Evolutionary conservation across 805 yeast genomes (phyloP).

Genomic region (Barnettozyma wickerhamii): DNA sequence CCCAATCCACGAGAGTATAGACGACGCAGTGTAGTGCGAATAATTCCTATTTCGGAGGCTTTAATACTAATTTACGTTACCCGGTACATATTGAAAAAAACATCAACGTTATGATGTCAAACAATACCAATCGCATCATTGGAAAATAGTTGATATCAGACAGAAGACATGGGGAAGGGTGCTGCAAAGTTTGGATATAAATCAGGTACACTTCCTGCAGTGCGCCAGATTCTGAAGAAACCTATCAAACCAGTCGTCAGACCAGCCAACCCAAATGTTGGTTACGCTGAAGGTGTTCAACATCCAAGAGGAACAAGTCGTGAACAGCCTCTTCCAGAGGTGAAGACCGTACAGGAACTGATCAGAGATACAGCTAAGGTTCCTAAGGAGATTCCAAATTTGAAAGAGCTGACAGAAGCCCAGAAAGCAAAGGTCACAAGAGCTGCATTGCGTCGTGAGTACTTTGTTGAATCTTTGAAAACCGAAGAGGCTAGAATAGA

Average conservation of each 20-base stretch:
- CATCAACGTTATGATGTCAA: too few relatives aligned
- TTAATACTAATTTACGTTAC: slow-evolving; percentile 3
- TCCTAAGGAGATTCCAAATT: slow-evolving; percentile 33
- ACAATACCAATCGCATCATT: neutral
- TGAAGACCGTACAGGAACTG: slow-evolving; percentile 55
- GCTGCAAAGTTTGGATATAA: slow-evolving; percentile 47
- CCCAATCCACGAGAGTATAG: too few relatives aligned
- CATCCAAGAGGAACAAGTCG: slow-evolving; percentile 64
- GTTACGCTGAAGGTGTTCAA: slow-evolving; percentile 67
- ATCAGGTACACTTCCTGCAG: slow-evolving; percentile 78
- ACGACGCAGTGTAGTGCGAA: too few relatives aligned
- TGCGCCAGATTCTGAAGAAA: slow-evolving; percentile 70
- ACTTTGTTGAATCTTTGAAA: slow-evolving; percentile 52
- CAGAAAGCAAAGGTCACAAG: slow-evolving; percentile 28
- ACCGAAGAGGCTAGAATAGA: slow-evolving; percentile 33
- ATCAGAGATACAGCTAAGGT: slow-evolving; percentile 48
- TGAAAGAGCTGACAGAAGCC: slow-evolving; percentile 20
- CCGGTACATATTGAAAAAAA: slow-evolving; percentile 6
- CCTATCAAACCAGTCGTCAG: slow-evolving; percentile 40
- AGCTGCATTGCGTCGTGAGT: slow-evolving; percentile 69
- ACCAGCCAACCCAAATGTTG: slow-evolving; percentile 47
- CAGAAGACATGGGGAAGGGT: slow-evolving; percentile 49
- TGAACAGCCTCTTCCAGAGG: slow-evolving; percentile 46
- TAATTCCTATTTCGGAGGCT: too few relatives aligned
- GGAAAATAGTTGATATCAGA: too few relatives aligned